These are phyloP conservation scores for Candida lessepsii DNA, from an alignment of 805 yeast species.

Conservation along the genomic window DNA sequence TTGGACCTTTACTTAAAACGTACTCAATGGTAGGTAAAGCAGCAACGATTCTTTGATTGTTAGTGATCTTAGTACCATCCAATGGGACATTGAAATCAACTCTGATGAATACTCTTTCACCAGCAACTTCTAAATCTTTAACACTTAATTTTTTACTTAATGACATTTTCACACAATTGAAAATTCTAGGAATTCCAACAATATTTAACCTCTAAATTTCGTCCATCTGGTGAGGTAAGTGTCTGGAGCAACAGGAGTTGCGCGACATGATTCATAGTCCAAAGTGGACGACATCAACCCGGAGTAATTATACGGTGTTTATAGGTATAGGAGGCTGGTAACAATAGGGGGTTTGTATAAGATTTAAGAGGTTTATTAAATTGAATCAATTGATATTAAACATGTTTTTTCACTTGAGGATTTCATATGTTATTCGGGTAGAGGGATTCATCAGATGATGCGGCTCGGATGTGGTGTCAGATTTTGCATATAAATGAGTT, in stretches of 20 bases:
- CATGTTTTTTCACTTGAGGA: too few species aligned
- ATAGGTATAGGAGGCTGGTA: not conserved
- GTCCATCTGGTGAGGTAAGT: conserved; percentile 19
- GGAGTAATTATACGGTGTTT: not conserved
- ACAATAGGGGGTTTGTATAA: not conserved
- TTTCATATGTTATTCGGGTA: not conserved
- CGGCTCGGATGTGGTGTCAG: conserved; percentile 4
- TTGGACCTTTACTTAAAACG: conserved; percentile 88
- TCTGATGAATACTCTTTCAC: conserved; percentile 97
- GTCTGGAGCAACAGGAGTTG: conserved; percentile 8
- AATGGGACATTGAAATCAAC: conserved; percentile 95
- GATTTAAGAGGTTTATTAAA: too few species aligned
- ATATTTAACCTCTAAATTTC: conserved; percentile 4
- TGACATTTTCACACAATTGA: conserved; percentile 60
- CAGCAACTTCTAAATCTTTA: conserved; percentile 80
- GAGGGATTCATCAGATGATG: conserved; percentile 7
- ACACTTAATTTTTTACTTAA: conserved; percentile 91
- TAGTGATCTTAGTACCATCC: conserved; percentile 95
- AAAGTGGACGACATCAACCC: conserved; percentile 9
- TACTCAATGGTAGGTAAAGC: conserved; percentile 98
- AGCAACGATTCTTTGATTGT: conserved; percentile 99
- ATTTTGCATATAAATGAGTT: too few species aligned
- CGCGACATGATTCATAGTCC: not conserved
- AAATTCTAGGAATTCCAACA: not conserved
- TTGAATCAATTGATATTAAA: too few species aligned